Percentiles rank a stretch among this genome's conserved stretches.
Evolutionary conservation across 2,329 filamentous ascomycete genomes (phyloP).

Genomic region (Seiridium cupressi): DNA sequence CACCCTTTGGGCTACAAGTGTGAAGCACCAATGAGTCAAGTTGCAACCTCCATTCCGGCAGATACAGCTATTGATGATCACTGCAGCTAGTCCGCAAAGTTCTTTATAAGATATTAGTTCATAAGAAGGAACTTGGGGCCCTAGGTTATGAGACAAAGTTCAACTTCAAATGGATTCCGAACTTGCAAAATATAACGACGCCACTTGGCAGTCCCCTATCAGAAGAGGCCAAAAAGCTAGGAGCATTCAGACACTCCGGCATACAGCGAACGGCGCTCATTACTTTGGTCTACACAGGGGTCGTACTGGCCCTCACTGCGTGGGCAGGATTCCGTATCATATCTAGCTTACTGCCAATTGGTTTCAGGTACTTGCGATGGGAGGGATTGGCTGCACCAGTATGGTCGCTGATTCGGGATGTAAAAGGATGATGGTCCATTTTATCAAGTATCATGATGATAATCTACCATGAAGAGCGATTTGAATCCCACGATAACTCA

Average conservation of each 20-base stretch:
- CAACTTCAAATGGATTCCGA: conserved; percentile 69
- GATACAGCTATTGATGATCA: conserved; percentile 29
- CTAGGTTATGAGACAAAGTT: conserved; percentile 64
- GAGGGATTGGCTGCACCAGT: too few relatives aligned
- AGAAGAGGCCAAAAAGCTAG: conserved; percentile 23
- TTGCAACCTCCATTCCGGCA: too few relatives aligned
- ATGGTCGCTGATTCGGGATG: too few relatives aligned
- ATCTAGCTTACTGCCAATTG: neutral
- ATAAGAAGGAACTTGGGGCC: conserved; percentile 56
- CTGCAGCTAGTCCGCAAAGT: conserved; percentile 45
- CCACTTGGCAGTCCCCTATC: conserved; percentile 18
- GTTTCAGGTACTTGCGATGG: neutral
- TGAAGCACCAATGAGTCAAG: too few relatives aligned
- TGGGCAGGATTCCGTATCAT: neutral
- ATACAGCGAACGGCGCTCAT: conserved; percentile 27
- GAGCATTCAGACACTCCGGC: conserved; percentile 24
- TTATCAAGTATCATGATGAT: too few relatives aligned
- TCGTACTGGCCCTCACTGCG: conserved; percentile 6
- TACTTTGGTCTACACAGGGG: conserved; percentile 16
- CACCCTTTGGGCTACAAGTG: too few relatives aligned
- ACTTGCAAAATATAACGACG: conserved; percentile 34
- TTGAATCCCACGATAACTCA: too few relatives aligned
- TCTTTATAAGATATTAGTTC: conserved; percentile 61
- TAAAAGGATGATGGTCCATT: too few relatives aligned
- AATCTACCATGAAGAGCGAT: too few relatives aligned